Conservation (phyloP, 106 monocot genomes). For the Dendrobium nobile region DNA sequence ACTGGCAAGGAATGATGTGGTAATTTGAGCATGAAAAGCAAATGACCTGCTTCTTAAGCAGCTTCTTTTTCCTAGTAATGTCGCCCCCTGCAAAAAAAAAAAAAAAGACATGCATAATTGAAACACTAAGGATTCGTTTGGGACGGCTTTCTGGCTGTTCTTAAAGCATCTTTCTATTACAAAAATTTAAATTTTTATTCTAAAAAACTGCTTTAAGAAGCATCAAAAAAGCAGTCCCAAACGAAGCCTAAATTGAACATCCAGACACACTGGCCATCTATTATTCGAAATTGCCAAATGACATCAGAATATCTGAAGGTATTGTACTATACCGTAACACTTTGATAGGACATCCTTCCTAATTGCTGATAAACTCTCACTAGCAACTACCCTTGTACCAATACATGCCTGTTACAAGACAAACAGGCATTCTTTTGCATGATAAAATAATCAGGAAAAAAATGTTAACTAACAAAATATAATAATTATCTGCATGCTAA, state of each 20-base stretch:
- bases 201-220: too few relatives aligned
- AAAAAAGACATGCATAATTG: background rate
- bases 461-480: background rate
- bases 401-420: constrained; percentile 73
- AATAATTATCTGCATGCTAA: background rate
- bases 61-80: constrained; percentile 93
- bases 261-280: background rate
- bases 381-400: constrained; percentile 92
- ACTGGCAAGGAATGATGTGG: background rate
- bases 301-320: background rate
- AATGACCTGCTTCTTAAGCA: constrained; percentile 85
- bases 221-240: too few relatives aligned
- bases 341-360: constrained; percentile 96
- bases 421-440: background rate
- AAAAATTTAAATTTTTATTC: too few relatives aligned
- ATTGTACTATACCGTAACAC: constrained; percentile 74
- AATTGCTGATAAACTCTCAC: constrained; percentile 86
- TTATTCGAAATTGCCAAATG: background rate
- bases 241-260: background rate
- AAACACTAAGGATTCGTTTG: too few relatives aligned
- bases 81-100: constrained; percentile 62
- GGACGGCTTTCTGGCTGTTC: too few relatives aligned
- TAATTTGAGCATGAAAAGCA: background rate
- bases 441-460: background rate
- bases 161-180: too few relatives aligned